Percentiles rank a stretch among this genome's conserved stretches.
These are phyloP conservation scores for Oryza glumipatula DNA, from an alignment of 176 grass and related monocot genomes.

Conservation along the genomic window DNA sequence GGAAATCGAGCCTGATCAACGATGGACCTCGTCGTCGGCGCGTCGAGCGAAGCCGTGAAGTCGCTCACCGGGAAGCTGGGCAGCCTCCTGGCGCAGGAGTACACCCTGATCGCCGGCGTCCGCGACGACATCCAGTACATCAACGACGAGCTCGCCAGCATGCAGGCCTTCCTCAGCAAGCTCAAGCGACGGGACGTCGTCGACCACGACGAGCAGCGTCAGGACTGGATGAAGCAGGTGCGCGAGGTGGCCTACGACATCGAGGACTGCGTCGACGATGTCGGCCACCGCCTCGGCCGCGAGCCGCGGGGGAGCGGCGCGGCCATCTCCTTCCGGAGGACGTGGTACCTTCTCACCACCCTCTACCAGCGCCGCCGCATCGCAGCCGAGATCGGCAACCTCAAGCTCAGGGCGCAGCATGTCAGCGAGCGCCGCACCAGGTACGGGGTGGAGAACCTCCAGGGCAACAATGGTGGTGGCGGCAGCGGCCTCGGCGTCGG, in stretches of 20 bases:
- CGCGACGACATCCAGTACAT: conserved; percentile 25
- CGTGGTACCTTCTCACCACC: background rate
- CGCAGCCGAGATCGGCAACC: background rate
- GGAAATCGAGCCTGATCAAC: background rate
- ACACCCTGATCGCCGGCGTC: conserved; percentile 1
- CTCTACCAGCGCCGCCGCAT: background rate
- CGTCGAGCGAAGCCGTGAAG: background rate
- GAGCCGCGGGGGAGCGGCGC: background rate
- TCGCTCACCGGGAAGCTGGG: background rate
- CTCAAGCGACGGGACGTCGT: background rate
- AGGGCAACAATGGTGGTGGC: rapidly evolving
- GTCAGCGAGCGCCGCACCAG: background rate
- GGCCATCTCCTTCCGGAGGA: background rate
- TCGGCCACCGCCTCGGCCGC: background rate
- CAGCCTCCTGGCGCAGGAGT: background rate
- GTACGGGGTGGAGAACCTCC: background rate
- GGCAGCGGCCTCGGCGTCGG: no score
- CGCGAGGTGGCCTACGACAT: conserved; percentile 12
- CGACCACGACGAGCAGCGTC: background rate
- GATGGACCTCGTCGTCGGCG: conserved; percentile 12
- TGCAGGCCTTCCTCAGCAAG: background rate
- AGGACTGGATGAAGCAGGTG: conserved; percentile 18
- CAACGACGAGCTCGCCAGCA: conserved; percentile 32
- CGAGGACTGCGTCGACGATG: background rate
- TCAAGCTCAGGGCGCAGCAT: background rate